A percentile compares a stretch with the other conserved stretches of the same genome.
These are phyloP conservation scores for Sclerotinia sclerotiorum DNA, from an alignment of 2,329 filamentous ascomycete genomes.

Conservation along the genomic window DNA sequence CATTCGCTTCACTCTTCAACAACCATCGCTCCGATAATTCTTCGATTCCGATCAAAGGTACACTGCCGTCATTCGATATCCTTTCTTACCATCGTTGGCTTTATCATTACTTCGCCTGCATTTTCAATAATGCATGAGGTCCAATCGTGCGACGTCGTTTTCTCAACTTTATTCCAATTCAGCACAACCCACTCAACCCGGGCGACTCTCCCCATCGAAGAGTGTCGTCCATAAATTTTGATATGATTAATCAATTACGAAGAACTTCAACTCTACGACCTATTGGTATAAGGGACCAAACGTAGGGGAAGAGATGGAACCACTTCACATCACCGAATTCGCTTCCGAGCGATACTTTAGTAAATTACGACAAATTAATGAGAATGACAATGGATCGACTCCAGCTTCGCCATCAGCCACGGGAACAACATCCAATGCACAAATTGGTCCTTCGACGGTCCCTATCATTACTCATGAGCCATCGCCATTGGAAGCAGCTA, in stretches of 20 bases:
- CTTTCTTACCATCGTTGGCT: not conserved
- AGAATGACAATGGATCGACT: constrained; percentile 39
- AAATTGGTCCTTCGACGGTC: constrained; percentile 27
- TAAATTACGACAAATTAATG: constrained; percentile 58
- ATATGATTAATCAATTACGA: constrained; percentile 36
- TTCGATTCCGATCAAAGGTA: not conserved
- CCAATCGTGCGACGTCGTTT: constrained; percentile 33
- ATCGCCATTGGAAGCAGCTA: constrained; percentile 28
- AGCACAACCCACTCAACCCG: constrained; percentile 31
- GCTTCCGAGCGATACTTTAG: constrained; percentile 64
- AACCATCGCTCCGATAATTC: not conserved
- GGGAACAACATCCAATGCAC: constrained; percentile 34
- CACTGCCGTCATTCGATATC: not conserved
- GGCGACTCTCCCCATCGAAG: constrained; percentile 30
- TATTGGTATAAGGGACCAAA: constrained; percentile 38
- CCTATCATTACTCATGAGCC: constrained; percentile 19
- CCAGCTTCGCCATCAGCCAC: constrained; percentile 13
- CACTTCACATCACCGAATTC: constrained; percentile 64
- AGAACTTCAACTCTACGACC: constrained; percentile 33
- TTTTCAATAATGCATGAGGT: constrained; percentile 33
- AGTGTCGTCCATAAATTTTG: constrained; percentile 31
- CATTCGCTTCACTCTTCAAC: not conserved
- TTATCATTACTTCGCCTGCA: not conserved
- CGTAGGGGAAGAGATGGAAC: constrained; percentile 52
- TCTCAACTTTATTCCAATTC: constrained; percentile 25